Evolutionary conservation across 2,329 filamentous ascomycete genomes (phyloP).

Genomic region (Podosphaera xanthii): DNA sequence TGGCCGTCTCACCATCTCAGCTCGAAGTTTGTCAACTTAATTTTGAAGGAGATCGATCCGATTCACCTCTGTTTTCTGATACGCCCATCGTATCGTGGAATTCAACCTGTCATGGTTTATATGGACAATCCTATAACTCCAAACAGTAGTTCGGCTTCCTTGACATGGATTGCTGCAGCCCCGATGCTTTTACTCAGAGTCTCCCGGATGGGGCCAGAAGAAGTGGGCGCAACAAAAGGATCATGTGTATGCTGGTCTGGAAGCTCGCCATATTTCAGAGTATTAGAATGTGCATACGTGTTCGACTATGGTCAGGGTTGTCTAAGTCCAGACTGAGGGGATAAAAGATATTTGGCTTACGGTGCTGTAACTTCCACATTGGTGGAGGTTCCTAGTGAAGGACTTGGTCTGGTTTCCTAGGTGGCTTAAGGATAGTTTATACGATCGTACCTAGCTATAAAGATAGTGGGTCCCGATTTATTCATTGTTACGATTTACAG

Average conservation of each 20-base stretch:
- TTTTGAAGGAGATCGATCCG: too few species aligned
- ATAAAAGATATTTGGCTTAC: background rate
- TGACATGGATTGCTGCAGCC: background rate
- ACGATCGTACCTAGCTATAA: too few species aligned
- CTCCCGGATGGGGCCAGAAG: background rate
- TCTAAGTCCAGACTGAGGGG: background rate
- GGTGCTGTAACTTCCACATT: background rate
- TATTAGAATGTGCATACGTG: background rate
- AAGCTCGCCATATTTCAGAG: background rate
- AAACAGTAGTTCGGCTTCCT: background rate
- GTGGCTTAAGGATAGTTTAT: background rate
- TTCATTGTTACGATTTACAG: too few species aligned
- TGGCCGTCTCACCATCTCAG: too few species aligned
- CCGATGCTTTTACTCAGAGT: background rate
- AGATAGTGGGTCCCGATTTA: too few species aligned
- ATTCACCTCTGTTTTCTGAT: too few species aligned
- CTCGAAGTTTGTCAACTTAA: too few species aligned
- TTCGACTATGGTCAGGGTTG: background rate
- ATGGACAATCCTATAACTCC: background rate
- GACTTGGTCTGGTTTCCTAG: background rate
- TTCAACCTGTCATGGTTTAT: too few species aligned
- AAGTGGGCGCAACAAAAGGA: background rate
- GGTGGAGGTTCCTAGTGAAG: background rate
- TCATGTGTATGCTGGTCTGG: background rate
- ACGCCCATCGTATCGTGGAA: too few species aligned